A percentile compares a stretch with the other conserved stretches of the same genome.
Conservation (phyloP, 2,329 filamentous ascomycete species). For the Pyrenochaeta sp. region DNA sequence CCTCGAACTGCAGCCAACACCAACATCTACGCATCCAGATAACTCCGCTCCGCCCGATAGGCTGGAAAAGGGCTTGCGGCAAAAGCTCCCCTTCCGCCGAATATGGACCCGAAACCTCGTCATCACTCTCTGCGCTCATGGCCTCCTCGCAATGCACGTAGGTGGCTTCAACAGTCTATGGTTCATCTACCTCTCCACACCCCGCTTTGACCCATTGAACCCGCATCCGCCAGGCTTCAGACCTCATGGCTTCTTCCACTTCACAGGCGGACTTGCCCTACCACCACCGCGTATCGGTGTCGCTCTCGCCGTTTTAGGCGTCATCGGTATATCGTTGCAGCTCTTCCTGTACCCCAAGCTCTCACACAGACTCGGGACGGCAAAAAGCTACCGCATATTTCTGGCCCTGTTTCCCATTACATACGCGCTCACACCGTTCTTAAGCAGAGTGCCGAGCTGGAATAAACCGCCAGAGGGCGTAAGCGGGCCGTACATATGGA, state of each 20-base stretch:
- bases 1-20: conserved; percentile 43
- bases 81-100: conserved; percentile 54
- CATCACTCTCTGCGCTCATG: conserved; percentile 55
- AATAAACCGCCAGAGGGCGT: conserved; percentile 51
- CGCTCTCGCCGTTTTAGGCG: conserved; percentile 58
- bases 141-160: conserved; percentile 57
- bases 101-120: conserved; percentile 59
- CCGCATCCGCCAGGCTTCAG: conserved; percentile 43
- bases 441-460: conserved; percentile 53
- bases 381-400: conserved; percentile 52
- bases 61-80: conserved; percentile 17
- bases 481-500: conserved; percentile 53
- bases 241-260: conserved; percentile 54
- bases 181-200: conserved; percentile 60
- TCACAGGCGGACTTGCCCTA: conserved; percentile 59
- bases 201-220: conserved; percentile 50
- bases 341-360: conserved; percentile 56
- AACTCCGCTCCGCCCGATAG: conserved; percentile 18
- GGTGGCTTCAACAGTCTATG: conserved; percentile 60
- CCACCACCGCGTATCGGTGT: conserved; percentile 58
- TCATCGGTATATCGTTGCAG: conserved; percentile 58
- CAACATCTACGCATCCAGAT: conserved; percentile 25
- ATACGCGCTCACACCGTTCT: conserved; percentile 55
- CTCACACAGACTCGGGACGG: conserved; percentile 53
- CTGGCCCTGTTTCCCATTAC: conserved; percentile 56